Percentiles rank a stretch among this genome's conserved stretches.
These are phyloP conservation scores for Salpingoeca rosetta DNA, from an alignment of 78 protist genomes.

Conservation along the genomic window DNA sequence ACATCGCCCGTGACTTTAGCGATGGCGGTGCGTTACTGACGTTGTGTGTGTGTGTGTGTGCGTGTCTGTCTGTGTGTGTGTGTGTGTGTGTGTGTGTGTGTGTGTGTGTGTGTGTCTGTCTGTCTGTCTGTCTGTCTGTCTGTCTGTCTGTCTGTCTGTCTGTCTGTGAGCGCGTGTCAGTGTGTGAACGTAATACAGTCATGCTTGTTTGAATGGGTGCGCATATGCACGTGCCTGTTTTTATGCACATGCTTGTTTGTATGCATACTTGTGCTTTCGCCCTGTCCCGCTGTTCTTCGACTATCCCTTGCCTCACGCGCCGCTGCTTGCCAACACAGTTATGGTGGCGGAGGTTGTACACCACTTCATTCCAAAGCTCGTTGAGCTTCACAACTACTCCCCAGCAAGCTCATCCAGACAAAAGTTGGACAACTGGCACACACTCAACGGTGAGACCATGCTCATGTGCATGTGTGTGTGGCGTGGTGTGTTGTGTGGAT, in stretches of 20 bases:
- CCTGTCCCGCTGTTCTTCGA: no score
- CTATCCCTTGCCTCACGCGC: no score
- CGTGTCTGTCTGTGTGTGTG: neutral
- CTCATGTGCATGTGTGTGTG: no score
- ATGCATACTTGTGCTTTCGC: no score
- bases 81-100: neutral
- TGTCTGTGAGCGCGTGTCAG: neutral
- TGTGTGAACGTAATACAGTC: no score
- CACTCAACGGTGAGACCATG: slow-evolving; percentile 39
- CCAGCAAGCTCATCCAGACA: slow-evolving; percentile 26
- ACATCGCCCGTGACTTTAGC: slow-evolving; percentile 65
- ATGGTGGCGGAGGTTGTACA: slow-evolving; percentile 39
- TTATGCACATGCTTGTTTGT: no score
- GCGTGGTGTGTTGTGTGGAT: neutral
- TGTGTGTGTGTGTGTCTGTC: neutral
- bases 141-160: neutral
- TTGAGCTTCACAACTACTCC: slow-evolving; percentile 69
- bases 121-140: neutral
- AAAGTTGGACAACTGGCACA: slow-evolving; percentile 57
- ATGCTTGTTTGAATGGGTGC: no score
- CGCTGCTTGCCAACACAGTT: slow-evolving; percentile 11
- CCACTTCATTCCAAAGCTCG: slow-evolving; percentile 34
- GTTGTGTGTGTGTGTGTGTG: neutral
- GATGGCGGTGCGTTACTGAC: slow-evolving; percentile 52
- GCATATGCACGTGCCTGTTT: no score